Conservation (phyloP, 1,139 yeast genomes). For the Kluyveromyces sp. region DNA sequence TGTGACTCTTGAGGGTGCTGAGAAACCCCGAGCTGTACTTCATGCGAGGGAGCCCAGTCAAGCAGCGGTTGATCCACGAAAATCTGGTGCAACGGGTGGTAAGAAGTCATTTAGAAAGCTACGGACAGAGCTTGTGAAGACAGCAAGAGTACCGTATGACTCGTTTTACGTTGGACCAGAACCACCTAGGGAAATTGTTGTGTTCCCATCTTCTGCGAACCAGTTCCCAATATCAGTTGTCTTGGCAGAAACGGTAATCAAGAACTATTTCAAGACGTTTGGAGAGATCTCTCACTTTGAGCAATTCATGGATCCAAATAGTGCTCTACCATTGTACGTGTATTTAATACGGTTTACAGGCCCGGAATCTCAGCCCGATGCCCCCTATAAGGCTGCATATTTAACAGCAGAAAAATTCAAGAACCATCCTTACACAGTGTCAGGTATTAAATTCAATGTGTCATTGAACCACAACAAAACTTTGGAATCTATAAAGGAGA, state of each 20-base stretch:
- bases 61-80: constrained; percentile 36
- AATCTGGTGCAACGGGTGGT: constrained; percentile 3
- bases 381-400: constrained; percentile 42
- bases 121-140: constrained; percentile 35
- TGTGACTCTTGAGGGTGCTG: constrained; percentile 34
- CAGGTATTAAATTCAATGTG: constrained; percentile 27
- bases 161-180: constrained; percentile 68
- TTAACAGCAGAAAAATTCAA: constrained; percentile 33
- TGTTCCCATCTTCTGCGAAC: constrained; percentile 54
- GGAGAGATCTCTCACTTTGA: constrained; percentile 56
- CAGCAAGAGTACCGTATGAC: constrained; percentile 54
- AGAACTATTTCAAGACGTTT: constrained; percentile 49
- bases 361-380: constrained; percentile 30
- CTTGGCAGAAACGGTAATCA: constrained; percentile 28
- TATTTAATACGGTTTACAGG: constrained; percentile 62
- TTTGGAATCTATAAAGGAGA: constrained; percentile 17
- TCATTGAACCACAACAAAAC: constrained; percentile 16
- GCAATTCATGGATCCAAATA: constrained; percentile 60
- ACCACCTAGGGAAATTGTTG: constrained; percentile 62
- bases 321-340: constrained; percentile 76
- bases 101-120: constrained; percentile 26
- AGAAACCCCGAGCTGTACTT: constrained; percentile 32
- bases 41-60: constrained; percentile 18
- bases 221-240: constrained; percentile 28
- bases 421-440: constrained; percentile 31